These are phyloP conservation scores for Botrytis galanthina DNA, from an alignment of 2,329 filamentous ascomycete species.

Conservation along the genomic window DNA sequence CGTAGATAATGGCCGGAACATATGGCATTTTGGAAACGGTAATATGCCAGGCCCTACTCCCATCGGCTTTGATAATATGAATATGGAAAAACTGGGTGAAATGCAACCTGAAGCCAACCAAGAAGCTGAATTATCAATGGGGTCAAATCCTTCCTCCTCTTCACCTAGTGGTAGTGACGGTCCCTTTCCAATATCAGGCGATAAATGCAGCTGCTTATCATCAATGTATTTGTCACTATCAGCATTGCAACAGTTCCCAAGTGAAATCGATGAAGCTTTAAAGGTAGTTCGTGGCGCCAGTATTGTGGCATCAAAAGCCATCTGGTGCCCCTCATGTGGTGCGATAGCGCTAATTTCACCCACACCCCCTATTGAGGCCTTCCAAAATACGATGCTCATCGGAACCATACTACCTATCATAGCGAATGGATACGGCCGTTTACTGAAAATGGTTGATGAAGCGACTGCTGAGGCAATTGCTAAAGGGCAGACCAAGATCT, in stretches of 20 bases:
- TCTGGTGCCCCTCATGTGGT: constrained; percentile 52
- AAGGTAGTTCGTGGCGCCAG: constrained; percentile 33
- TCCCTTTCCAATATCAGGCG: constrained; percentile 11
- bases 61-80: constrained; percentile 29
- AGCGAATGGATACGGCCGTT: constrained; percentile 55
- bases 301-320: constrained; percentile 44
- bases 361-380: constrained; percentile 47
- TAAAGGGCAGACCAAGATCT: constrained; percentile 41
- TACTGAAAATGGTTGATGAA: constrained; percentile 55
- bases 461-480: constrained; percentile 47
- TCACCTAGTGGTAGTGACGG: constrained; percentile 26
- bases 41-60: constrained; percentile 24
- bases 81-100: constrained; percentile 20
- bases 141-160: constrained; percentile 24
- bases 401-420: constrained; percentile 57
- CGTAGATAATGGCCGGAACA: constrained; percentile 13
- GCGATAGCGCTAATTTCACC: constrained; percentile 41
- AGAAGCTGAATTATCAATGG: constrained; percentile 8
- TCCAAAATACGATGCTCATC: constrained; percentile 60
- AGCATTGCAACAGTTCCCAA: constrained; percentile 34
- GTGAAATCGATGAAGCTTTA: constrained; percentile 33
- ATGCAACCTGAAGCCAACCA: constrained; percentile 14
- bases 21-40: constrained; percentile 30
- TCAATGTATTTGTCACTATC: constrained; percentile 37
- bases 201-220: constrained; percentile 34